phyloP scores from a whole-genome alignment of 257 asterid species.

The Fraxinus pennsylvanica region DNA sequence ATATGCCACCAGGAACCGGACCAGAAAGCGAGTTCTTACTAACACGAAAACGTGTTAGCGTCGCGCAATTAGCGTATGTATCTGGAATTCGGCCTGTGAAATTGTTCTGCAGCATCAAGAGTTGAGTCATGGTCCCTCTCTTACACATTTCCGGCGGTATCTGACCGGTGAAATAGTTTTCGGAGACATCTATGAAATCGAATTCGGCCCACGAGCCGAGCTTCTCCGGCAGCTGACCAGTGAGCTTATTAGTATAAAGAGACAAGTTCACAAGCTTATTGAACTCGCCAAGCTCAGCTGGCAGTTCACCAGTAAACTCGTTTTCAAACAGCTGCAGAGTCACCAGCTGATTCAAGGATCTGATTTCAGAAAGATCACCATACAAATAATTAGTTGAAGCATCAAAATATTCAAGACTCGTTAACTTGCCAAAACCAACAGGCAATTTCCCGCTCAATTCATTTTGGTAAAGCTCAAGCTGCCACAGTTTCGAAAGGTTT shows the following conservation, averaged over 20 bases:
- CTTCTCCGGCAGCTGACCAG: constrained; percentile 61
- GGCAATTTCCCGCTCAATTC: constrained; percentile 67
- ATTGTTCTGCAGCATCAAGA: constrained; percentile 61
- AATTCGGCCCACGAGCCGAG: constrained; percentile 83
- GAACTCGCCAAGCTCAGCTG: constrained; percentile 75
- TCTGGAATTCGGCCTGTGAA: constrained; percentile 78
- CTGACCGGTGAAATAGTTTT: constrained; percentile 62
- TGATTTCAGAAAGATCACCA: constrained; percentile 65
- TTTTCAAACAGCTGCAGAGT: constrained; percentile 70
- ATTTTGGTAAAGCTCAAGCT: constrained; percentile 66
- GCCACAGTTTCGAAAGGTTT: constrained; percentile 62
- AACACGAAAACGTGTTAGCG: constrained; percentile 63
- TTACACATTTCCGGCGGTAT: constrained; percentile 96
- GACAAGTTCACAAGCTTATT: constrained; percentile 61
- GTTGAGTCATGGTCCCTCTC: constrained; percentile 55
- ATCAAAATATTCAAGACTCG: constrained; percentile 65
- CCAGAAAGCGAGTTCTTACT: constrained; percentile 67
- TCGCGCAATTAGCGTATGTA: constrained; percentile 55
- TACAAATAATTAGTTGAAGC: constrained; percentile 62
- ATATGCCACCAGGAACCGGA: constrained; percentile 65
- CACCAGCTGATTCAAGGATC: constrained; percentile 46
- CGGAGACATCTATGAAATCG: constrained; percentile 67
- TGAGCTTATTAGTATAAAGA: constrained; percentile 58
- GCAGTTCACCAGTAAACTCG: constrained; percentile 67
- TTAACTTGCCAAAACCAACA: constrained; percentile 58